Base-by-base conservation (phyloP, 495 filamentous ascomycete species). In the Staphylotrichum longicolle region DNA sequence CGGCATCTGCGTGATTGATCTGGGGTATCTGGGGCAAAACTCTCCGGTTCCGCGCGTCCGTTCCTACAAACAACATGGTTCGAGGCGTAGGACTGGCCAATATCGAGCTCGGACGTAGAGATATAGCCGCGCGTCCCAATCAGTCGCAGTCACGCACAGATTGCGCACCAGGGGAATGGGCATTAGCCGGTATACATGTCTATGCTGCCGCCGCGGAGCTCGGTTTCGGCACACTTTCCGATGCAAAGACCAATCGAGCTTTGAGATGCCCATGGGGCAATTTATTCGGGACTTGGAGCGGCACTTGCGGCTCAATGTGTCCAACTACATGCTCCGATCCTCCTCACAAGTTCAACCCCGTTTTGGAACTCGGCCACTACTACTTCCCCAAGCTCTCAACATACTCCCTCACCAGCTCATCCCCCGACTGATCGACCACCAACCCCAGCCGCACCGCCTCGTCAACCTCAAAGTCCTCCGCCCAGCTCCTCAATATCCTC, bases 401-500 rank as follows among this genome's bases (percentile, higher is more conserved):
- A 49, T 79, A 79, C 63, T 79, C 71, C 70, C 69, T 73, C 12
- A 74, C 70, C 42, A 72, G 42, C 9, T 67, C 69, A 9, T 72
- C 72, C 3, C 50, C 70, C 15, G 56, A 60, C 30, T 66, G 52
- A 74, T 91, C 88, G 52, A 77, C 76, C 39, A 74, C 71, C 68
- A 91, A 82, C 8, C 87, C 88, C 72, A 91, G 63, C 52, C 69
- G 68, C 68, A 83, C 67, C 44, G 87, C 80, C 65, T 80, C 78
- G 12, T 71, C 77, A 56, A 80, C 84, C 64, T 90, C 84, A 69
- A 91, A 86, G 59, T 82, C 79, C 60, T 84, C 80, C 41, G 87
- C 83, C 90, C 90, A 93, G 56, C 85, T 85, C 63, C 88, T 81
- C 71, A 94, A 77, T 60, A 94, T 89, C 65, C 78, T 79, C 75